Percentiles rank a stretch among this genome's conserved stretches.
These are phyloP conservation scores for Beta corolliflora DNA, from an alignment of 179 eudicot genomes.

Conservation along the genomic window DNA sequence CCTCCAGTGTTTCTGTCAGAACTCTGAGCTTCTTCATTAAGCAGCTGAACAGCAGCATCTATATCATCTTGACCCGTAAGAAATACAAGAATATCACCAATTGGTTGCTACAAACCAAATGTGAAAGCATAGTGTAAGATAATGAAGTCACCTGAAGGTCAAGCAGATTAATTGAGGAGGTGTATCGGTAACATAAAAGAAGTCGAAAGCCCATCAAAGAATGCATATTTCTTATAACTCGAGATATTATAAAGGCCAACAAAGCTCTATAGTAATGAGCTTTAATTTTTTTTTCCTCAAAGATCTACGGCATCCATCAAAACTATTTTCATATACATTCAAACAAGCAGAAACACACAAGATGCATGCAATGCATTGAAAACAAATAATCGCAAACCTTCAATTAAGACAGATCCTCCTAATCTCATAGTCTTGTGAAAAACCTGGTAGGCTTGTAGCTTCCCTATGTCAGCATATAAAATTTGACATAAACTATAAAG, in stretches of 20 bases:
- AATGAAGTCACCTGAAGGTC: neutral
- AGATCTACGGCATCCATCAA: neutral
- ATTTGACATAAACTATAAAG: neutral
- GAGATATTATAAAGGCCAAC: neutral
- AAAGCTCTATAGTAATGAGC: neutral
- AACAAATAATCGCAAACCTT: neutral
- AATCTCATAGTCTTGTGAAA: neutral
- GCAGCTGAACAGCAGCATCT: slow-evolving; percentile 79
- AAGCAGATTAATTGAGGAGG: neutral
- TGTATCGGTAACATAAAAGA: neutral
- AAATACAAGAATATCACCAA: slow-evolving; percentile 91
- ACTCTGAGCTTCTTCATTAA: slow-evolving; percentile 74
- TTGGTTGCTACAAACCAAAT: slow-evolving; percentile 58
- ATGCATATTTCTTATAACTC: neutral
- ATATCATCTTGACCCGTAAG: slow-evolving; percentile 99
- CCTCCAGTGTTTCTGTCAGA: slow-evolving; percentile 56
- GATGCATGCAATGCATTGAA: no score
- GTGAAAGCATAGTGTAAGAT: slow-evolving; percentile 1
- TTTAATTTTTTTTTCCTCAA: neutral
- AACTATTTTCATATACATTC: neutral
- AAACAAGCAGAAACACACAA: neutral
- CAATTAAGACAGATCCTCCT: neutral
- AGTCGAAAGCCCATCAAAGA: neutral
- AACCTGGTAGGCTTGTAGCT: neutral
- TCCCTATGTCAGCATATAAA: neutral